phyloP scores from a whole-genome alignment of 2,329 filamentous ascomycete species.

The Calonectria honghensis region DNA sequence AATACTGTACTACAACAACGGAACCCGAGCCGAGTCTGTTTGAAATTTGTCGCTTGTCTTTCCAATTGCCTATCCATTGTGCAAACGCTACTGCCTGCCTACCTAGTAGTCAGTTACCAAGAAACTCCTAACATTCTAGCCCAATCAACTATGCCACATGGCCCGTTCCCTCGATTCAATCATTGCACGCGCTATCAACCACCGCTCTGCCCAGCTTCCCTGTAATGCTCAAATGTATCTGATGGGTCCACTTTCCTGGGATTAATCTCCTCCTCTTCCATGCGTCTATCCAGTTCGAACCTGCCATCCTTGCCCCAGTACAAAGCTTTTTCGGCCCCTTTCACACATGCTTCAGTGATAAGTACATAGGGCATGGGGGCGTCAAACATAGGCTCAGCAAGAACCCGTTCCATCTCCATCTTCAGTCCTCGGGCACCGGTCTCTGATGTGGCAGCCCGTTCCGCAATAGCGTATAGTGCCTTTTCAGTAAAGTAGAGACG shows the following conservation, averaged over 20 bases:
- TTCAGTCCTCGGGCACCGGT: constrained; percentile 89
- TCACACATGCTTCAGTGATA: constrained; percentile 81
- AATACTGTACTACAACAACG: constrained; percentile 67
- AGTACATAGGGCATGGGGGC: constrained; percentile 85
- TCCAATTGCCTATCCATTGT: constrained; percentile 36
- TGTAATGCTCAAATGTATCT: constrained; percentile 63
- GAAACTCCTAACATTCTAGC: constrained; percentile 38
- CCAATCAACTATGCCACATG: constrained; percentile 41
- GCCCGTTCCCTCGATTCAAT: constrained; percentile 23
- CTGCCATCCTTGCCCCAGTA: constrained; percentile 83
- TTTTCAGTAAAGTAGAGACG: constrained; percentile 88
- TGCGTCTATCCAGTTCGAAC: constrained; percentile 80
- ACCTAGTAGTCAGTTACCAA: constrained; percentile 34
- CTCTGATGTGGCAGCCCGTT: constrained; percentile 73
- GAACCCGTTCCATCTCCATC: constrained; percentile 86
- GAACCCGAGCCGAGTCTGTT: constrained; percentile 60
- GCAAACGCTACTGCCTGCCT: constrained; percentile 40
- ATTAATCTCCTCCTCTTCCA: constrained; percentile 76
- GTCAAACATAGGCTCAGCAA: constrained; percentile 88
- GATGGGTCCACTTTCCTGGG: constrained; percentile 45
- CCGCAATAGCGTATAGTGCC: constrained; percentile 87
- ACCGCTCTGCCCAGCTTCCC: constrained; percentile 69
- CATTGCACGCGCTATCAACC: constrained; percentile 57
- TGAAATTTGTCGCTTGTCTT: constrained; percentile 51
- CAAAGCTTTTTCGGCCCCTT: constrained; percentile 74